phyloP scores from a whole-genome alignment of 208 protist genomes.

The Spongospora subterranea region DNA sequence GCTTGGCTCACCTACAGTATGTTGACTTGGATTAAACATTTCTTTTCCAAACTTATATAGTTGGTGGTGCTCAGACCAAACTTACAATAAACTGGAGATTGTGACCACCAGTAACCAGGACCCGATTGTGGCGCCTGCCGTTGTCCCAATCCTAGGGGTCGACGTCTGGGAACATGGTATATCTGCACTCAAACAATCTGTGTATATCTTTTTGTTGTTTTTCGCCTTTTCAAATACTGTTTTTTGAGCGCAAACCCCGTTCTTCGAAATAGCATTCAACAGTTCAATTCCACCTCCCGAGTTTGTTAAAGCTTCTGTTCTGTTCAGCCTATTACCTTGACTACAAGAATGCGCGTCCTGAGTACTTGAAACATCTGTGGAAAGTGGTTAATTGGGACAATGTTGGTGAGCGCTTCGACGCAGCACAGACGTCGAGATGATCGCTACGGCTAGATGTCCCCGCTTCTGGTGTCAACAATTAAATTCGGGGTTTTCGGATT shows the following conservation, averaged over 20 bases:
- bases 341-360: slow-evolving; percentile 64
- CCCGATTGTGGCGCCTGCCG: neutral
- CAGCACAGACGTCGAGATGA: slow-evolving; percentile 27
- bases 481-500: too few species aligned
- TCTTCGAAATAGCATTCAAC: too few species aligned
- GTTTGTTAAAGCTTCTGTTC: neutral
- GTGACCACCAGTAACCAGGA: slow-evolving; percentile 58
- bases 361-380: slow-evolving; percentile 61
- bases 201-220: neutral
- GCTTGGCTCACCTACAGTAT: slow-evolving; percentile 72
- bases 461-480: too few species aligned
- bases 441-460: too few species aligned
- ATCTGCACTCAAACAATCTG: too few species aligned
- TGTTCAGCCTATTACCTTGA: slow-evolving; percentile 66
- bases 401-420: slow-evolving; percentile 41
- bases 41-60: neutral
- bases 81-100: neutral
- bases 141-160: slow-evolving; percentile 53
- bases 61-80: neutral
- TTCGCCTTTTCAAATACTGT: neutral
- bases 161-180: slow-evolving; percentile 64
- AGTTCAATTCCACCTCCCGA: neutral
- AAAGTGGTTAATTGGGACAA: slow-evolving; percentile 56
- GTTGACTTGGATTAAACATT: neutral
- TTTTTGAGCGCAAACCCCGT: neutral